These are phyloP conservation scores for Rachicladosporium sp. DNA, from an alignment of 2,329 filamentous ascomycete genomes.

Conservation along the genomic window DNA sequence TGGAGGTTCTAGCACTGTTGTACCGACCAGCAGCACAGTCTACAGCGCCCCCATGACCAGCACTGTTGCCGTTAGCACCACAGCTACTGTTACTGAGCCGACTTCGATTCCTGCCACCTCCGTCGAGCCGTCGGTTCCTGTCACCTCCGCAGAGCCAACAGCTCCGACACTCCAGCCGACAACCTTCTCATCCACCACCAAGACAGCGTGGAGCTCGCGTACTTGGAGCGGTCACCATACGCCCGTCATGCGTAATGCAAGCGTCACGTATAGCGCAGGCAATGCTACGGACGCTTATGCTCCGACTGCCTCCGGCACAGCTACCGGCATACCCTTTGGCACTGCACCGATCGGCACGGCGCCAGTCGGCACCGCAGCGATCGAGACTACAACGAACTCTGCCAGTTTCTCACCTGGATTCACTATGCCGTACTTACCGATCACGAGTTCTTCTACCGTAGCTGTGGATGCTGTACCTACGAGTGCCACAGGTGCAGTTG, in stretches of 20 bases:
- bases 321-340: neutral
- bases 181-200: neutral
- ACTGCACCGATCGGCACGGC: too few species aligned
- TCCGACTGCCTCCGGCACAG: neutral
- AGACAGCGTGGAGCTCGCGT: neutral
- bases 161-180: neutral
- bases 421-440: too few species aligned
- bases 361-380: too few species aligned
- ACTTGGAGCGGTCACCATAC: neutral
- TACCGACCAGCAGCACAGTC: neutral
- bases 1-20: too few species aligned
- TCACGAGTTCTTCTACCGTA: too few species aligned
- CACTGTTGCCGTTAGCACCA: slow-evolving; percentile 1
- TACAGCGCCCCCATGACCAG: neutral
- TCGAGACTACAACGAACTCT: too few species aligned
- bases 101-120: neutral
- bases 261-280: too few species aligned
- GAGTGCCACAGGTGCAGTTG: neutral
- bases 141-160: neutral
- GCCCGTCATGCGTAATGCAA: neutral
- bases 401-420: too few species aligned
- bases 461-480: neutral
- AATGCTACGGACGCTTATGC: too few species aligned
- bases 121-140: neutral
- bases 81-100: neutral